Base-by-base conservation (phyloP, 2,329 filamentous ascomycete species). In the Fusarium graminum region DNA sequence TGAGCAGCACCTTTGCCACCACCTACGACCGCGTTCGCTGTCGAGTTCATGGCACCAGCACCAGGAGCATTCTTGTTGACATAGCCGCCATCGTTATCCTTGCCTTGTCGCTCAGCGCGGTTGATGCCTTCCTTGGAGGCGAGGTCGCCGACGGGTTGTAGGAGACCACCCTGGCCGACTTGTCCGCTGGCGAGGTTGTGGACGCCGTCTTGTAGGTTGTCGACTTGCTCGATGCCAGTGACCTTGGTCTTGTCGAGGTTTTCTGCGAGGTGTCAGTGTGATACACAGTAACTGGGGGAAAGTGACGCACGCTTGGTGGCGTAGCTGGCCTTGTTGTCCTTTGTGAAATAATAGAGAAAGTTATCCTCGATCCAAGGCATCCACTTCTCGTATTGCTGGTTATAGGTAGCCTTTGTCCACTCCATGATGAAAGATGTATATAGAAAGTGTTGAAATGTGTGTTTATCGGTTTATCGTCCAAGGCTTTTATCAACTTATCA, bases 311-410 rank as follows among this genome's bases (percentile, higher is more conserved):
- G 84, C 77, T 90, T 92, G 3, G 89, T 84, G 7, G 86, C 81
- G 72, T 92, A 92, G 74, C 86, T 89, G 7, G 89, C 86, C 78
- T 93, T 92, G 83, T 93, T 93, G 74, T 92, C 89, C 65, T 89
- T 90, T 71, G 89, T 91, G 77, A 92, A 92, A 82, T 86, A 92
- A 51, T 83, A 82, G 28, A 93, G 83, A 75, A 91, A 92, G 59
- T 87, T 77, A 75, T 93, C 90, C 77, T 93, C 90, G 56, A 92
- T 80, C 90, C 90, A 92, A 1, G 90, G 90, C 75, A 92, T 85
- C 90, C 90, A 93, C 71, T 79, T 83, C 74, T 92, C 89, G 78
- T 92, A 92, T 76, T 92, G 88, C 53, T 85, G 79, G 79, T 91
- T 88, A 82, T 92, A 92, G 49, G 85, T 87, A 56, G 88, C 77